phyloP scores from a whole-genome alignment of 768 basidiomycete species.

The Xerocomellus dryophilus region DNA sequence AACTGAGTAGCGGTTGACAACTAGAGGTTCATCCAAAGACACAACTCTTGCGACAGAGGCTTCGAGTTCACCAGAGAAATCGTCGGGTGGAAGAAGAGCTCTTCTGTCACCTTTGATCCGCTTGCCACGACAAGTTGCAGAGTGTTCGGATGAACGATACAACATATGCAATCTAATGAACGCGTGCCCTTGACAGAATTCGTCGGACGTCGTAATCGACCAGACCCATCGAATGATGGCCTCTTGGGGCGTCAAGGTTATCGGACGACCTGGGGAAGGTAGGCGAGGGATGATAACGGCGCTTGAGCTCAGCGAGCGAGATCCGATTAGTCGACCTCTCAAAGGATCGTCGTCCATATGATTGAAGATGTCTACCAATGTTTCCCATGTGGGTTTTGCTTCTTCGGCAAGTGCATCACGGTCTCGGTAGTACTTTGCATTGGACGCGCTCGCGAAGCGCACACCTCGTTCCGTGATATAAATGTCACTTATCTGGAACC shows the following conservation, averaged over 20 bases:
- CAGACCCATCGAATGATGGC: slow-evolving; percentile 21
- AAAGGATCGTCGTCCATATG: slow-evolving; percentile 5
- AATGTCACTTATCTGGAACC: slow-evolving; percentile 20
- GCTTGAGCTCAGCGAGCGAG: slow-evolving; percentile 1
- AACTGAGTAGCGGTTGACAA: background rate
- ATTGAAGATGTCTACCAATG: slow-evolving; percentile 21
- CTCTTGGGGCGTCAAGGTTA: slow-evolving; percentile 19
- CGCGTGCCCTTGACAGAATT: background rate
- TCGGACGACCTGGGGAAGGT: slow-evolving; percentile 20
- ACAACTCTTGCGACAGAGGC: background rate
- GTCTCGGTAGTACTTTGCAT: slow-evolving; percentile 18
- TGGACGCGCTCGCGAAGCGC: slow-evolving; percentile 25
- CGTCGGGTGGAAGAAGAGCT: slow-evolving; percentile 19
- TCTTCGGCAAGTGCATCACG: slow-evolving; percentile 25
- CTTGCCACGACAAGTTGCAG: slow-evolving; percentile 3
- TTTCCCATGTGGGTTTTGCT: slow-evolving; percentile 19
- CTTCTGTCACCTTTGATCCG: slow-evolving; percentile 4
- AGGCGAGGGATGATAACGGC: slow-evolving; percentile 28
- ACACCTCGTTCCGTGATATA: slow-evolving; percentile 31
- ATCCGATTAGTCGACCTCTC: background rate
- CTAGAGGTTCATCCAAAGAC: slow-evolving; percentile 19
- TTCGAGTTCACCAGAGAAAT: background rate
- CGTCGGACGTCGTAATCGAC: slow-evolving; percentile 17
- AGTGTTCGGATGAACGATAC: background rate
- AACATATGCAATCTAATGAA: background rate